Evolutionary conservation across 495 filamentous ascomycete species (phyloP), one percentile per base, ranked within the genome.

Genomic region (Tuber calosporum): DNA sequence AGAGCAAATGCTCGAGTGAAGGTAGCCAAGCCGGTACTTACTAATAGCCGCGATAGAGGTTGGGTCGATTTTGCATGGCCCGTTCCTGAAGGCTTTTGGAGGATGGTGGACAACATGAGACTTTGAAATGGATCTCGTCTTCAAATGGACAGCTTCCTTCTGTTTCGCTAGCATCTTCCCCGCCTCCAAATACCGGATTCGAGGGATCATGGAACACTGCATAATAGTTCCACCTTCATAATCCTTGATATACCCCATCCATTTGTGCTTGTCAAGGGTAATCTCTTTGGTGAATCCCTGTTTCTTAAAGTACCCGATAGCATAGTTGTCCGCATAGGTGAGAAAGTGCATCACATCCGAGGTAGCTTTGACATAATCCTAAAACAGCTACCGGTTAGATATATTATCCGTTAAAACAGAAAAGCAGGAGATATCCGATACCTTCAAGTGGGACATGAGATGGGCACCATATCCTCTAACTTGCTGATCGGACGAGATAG

Each of bases 181-280:
- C 80, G 88, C 86, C 83, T 99, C 95, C 1, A 99, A 89, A 83
- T 98, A 99, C 70, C 96, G 92, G 71, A 97, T 94, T 74, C 89
- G 90, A 4, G 95, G 95, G 39, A 99, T 87, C 95, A 99, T 98
- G 67, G 91, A 91, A 82, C 95, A 99, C 83, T 99, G 95, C 95
- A 99, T 99, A 77, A 99, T 97, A 0, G 95, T 99, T 66, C 95
- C 95, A 40, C 95, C 95, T 84, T 99, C 95, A 83, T 99, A 99
- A 83, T 99, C 95, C 83, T 99, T 99, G 83, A 99, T 99, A 81
- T 97, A 99, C 40, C 95, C 95, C 96, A 98, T 99, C 95, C 95
- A 99, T 26, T 92, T 89, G 11, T 90, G 88, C 80, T 89, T 91
- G 66, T 94, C 92, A 1, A 99, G 88, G 0, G 93, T 97, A 77